phyloP scores from a whole-genome alignment of 2,329 filamentous ascomycete species.

The Aspergillus hortae region DNA sequence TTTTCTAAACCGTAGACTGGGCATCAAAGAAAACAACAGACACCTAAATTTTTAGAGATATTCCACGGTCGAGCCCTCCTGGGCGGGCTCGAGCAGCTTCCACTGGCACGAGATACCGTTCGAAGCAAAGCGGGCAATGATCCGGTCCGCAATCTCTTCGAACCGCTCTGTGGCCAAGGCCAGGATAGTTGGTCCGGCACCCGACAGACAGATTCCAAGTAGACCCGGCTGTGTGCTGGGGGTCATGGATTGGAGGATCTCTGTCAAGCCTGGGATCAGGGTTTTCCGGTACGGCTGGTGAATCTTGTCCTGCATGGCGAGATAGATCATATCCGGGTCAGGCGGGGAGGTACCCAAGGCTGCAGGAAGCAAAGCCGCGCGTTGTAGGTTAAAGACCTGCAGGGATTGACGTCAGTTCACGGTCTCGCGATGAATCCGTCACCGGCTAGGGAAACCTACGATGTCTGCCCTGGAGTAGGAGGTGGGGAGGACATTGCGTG shows the following conservation, averaged over 20 bases:
- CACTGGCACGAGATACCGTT: constrained; percentile 71
- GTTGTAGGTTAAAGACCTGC: constrained; percentile 80
- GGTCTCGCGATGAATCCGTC: background rate
- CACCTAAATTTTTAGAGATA: constrained; percentile 2
- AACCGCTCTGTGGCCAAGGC: constrained; percentile 90
- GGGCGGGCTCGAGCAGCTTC: constrained; percentile 83
- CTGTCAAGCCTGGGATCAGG: constrained; percentile 84
- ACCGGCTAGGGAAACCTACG: constrained; percentile 49
- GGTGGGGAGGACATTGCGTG: constrained; percentile 77
- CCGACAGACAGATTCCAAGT: constrained; percentile 89
- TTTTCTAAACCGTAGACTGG: background rate
- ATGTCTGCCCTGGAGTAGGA: constrained; percentile 78
- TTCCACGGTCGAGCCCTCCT: constrained; percentile 51
- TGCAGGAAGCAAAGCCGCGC: constrained; percentile 84
- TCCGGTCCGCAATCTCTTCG: constrained; percentile 74
- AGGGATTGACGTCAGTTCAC: constrained; percentile 1
- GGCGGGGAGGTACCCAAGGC: constrained; percentile 87
- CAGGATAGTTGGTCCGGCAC: constrained; percentile 90
- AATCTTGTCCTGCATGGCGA: constrained; percentile 97
- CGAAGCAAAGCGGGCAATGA: constrained; percentile 69
- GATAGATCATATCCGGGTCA: constrained; percentile 88
- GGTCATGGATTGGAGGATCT: constrained; percentile 88
- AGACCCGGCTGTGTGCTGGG: constrained; percentile 82
- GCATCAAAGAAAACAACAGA: background rate
- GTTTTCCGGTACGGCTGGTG: constrained; percentile 94